Evolutionary conservation across 495 filamentous ascomycete genomes (phyloP), one percentile per base, ranked within the genome.

Genomic region (Podospora pseudocomata): DNA sequence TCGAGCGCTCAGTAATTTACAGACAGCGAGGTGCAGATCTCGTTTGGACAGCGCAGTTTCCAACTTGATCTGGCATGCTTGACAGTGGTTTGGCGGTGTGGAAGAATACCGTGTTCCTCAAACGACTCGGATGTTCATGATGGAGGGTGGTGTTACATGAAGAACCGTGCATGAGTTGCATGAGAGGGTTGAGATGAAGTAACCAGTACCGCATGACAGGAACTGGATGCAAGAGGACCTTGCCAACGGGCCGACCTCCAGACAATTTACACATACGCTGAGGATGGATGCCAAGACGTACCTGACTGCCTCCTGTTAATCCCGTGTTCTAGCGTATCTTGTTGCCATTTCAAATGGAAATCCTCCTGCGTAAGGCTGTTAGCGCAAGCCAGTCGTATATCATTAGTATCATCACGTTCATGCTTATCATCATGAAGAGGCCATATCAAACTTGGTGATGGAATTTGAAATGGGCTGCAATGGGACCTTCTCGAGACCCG

Each of bases 161-260:
- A 63, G 61, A 63, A 63, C 61, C 61, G 61, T 63, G 61, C 61
- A 63, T 63, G 61, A 63, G 28, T 15, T n/a, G 61, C 61, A 63
- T 61, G 59, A 27, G 28, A 32, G 28, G 56, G 23, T 32, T 27
- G 23, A 61, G 5, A 27, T 27, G 7, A 32, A 32, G 59, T 61
- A 27, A 18, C 59, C 23, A 58, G 55, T 20, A 58, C 55, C 23
- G 19, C 55, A 58, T 26, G 19, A 58, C 55, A 58, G 6, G 39
- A 49, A 49, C 39, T 49, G 39, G 39, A 49, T 49, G 39, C 39
- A 49, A 58, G 55, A 57, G 23, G 54, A 3, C 23, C n/a, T 58
- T 18, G 11, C 7, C 55, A 58, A 58, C 55, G 55, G 55, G 55
- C 19, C 19, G 55, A 58, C 55, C 55, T 58, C n/a, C 23, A n/a